phyloP scores from a whole-genome alignment of 257 asterid genomes.

The Jasminum sambac region DNA sequence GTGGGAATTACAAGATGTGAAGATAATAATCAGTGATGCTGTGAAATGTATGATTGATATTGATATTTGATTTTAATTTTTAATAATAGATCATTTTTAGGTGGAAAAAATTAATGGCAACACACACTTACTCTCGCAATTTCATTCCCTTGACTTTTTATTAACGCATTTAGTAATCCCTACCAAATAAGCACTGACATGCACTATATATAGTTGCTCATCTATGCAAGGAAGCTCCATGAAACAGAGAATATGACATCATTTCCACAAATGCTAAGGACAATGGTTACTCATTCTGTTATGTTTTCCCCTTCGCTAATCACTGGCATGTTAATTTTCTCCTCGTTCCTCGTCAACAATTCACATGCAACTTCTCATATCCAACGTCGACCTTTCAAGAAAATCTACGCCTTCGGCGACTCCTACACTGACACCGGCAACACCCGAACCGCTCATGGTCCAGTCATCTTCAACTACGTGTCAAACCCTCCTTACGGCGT shows the following conservation, averaged over 20 bases:
- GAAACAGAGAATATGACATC: no score
- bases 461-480: conserved; percentile 35
- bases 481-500: conserved; percentile 48
- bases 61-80: no score
- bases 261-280: neutral
- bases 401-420: conserved; percentile 52
- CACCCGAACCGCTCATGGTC: conserved; percentile 43
- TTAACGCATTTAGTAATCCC: no score
- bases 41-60: no score
- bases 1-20: no score
- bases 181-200: no score
- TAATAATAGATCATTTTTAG: no score
- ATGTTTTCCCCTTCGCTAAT: neutral
- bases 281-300: conserved; percentile 13
- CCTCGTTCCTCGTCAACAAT: neutral
- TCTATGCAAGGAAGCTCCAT: neutral
- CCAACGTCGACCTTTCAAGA: conserved; percentile 34
- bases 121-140: no score
- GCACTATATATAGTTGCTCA: no score
- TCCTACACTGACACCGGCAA: conserved; percentile 62
- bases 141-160: no score
- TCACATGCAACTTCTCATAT: neutral
- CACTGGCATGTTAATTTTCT: neutral
- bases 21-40: no score
- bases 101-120: no score